Percentiles rank a stretch among this genome's conserved stretches.
Conservation (phyloP, 805 yeast species). For the Kodamaea jinghongensis region DNA sequence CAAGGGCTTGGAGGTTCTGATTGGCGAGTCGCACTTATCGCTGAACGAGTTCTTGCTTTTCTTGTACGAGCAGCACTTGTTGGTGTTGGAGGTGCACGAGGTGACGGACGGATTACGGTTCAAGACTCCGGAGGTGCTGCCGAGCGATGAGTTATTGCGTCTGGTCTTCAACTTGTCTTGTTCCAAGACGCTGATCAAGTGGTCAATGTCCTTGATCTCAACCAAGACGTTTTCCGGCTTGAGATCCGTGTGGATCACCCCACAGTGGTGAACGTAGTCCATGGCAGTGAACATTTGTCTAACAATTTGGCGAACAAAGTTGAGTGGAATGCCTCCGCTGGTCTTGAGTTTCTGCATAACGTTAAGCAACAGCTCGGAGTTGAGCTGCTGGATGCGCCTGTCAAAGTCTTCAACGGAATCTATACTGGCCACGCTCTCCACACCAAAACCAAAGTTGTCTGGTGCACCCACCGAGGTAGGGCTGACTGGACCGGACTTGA, state of each 20-base stretch:
- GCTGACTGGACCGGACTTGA: background rate
- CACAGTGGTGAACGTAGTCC: constrained; percentile 62
- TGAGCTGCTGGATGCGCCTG: constrained; percentile 12
- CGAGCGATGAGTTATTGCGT: constrained; percentile 16
- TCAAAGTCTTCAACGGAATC: constrained; percentile 8
- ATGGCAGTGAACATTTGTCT: constrained; percentile 54
- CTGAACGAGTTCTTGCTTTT: constrained; percentile 12
- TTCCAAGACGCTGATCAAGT: constrained; percentile 45
- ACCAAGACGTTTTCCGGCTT: constrained; percentile 46
- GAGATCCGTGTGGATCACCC: constrained; percentile 52
- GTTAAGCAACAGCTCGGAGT: constrained; percentile 24
- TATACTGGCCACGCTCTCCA: constrained; percentile 2
- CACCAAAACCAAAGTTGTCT: background rate
- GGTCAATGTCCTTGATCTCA: constrained; percentile 53
- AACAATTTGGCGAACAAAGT: constrained; percentile 53
- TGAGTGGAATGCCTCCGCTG: constrained; percentile 54
- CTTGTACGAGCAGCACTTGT: constrained; percentile 11
- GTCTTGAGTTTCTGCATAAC: constrained; percentile 36
- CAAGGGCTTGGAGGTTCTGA: constrained; percentile 48
- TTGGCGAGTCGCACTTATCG: constrained; percentile 24
- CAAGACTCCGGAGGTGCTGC: constrained; percentile 4
- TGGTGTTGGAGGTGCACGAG: constrained; percentile 4
- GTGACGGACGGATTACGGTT: constrained; percentile 2
- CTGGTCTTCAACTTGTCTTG: constrained; percentile 4
- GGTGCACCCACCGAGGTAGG: constrained; percentile 1